Percentiles rank a stretch among this genome's conserved stretches.
Evolutionary conservation across 306 rosid genomes (phyloP).

Genomic region (Lotus japonicus): DNA sequence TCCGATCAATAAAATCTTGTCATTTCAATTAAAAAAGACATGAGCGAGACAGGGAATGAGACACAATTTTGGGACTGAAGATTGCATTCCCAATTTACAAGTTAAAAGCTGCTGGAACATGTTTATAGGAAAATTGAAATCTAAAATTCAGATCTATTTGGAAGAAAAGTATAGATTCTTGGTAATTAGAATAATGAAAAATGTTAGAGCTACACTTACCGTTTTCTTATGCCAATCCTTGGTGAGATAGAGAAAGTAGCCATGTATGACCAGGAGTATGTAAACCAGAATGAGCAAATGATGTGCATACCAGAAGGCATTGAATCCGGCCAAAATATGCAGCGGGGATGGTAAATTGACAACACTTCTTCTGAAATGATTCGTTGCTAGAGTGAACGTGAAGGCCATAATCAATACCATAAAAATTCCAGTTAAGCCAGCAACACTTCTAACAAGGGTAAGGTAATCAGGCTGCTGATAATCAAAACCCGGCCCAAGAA

Average conservation of each 20-base stretch:
- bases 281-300: slow-evolving; percentile 72
- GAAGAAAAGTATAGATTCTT: not conserved
- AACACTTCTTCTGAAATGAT: slow-evolving; percentile 52
- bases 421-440: slow-evolving; percentile 60
- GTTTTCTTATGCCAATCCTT: slow-evolving; percentile 54
- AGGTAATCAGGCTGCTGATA: slow-evolving; percentile 43
- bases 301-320: slow-evolving; percentile 92
- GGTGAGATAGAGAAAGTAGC: slow-evolving; percentile 56
- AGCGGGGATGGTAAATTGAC: slow-evolving; percentile 50
- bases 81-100: not conserved
- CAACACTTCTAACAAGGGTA: slow-evolving; percentile 30
- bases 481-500: slow-evolving; percentile 47
- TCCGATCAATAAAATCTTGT: too few relatives aligned
- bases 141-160: not conserved
- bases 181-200: not conserved
- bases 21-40: too few relatives aligned
- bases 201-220: slow-evolving; percentile 37
- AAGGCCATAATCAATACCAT: slow-evolving; percentile 67
- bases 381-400: slow-evolving; percentile 68
- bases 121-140: not conserved
- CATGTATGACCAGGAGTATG: slow-evolving; percentile 58
- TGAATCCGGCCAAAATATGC: slow-evolving; percentile 69
- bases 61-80: too few relatives aligned
- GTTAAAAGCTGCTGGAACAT: not conserved
- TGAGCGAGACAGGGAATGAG: too few relatives aligned